Evolutionary conservation across 305 asterid genomes (phyloP).

Genomic region (Fraxinus velutina): DNA sequence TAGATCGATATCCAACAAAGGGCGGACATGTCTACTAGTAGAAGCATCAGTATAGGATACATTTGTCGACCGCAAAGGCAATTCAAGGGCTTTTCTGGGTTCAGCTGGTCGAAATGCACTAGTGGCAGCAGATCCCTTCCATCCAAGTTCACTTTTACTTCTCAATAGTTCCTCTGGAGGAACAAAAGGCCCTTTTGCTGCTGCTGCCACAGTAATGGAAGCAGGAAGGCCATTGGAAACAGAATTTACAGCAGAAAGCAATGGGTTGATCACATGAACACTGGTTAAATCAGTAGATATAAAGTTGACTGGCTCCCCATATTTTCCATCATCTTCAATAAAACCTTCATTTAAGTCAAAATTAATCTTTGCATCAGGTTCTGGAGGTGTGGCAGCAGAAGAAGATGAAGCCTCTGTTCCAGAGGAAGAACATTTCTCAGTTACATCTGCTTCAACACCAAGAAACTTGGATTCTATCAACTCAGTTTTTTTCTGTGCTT

Average conservation of each 20-base stretch:
- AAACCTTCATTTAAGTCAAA: conserved; percentile 57
- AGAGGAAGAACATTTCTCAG: conserved; percentile 21
- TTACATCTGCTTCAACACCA: conserved; percentile 26
- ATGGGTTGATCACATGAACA: conserved; percentile 31
- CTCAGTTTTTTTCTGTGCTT: conserved; percentile 25
- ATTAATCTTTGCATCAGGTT: conserved; percentile 33
- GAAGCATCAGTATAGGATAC: conserved; percentile 33
- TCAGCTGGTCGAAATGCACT: conserved; percentile 80
- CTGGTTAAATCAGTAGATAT: conserved; percentile 25
- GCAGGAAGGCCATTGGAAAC: conserved; percentile 34
- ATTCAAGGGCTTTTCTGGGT: conserved; percentile 50
- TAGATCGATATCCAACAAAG: conserved; percentile 55
- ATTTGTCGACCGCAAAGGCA: conserved; percentile 24
- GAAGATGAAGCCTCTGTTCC: conserved; percentile 30
- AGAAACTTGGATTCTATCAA: conserved; percentile 24
- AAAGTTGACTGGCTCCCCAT: conserved; percentile 30
- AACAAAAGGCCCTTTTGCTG: conserved; percentile 62
- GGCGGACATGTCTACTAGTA: conserved; percentile 40
- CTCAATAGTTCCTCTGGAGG: conserved; percentile 62
- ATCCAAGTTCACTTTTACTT: conserved; percentile 58
- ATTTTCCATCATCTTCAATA: conserved; percentile 40
- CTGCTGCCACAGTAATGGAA: conserved; percentile 59
- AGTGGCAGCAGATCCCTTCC: conserved; percentile 81
- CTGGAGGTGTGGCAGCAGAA: conserved; percentile 27
- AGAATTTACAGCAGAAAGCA: conserved; percentile 31